Conservation (phyloP, 2,329 filamentous ascomycete species). For the Cryphonectria nitschkei region DNA sequence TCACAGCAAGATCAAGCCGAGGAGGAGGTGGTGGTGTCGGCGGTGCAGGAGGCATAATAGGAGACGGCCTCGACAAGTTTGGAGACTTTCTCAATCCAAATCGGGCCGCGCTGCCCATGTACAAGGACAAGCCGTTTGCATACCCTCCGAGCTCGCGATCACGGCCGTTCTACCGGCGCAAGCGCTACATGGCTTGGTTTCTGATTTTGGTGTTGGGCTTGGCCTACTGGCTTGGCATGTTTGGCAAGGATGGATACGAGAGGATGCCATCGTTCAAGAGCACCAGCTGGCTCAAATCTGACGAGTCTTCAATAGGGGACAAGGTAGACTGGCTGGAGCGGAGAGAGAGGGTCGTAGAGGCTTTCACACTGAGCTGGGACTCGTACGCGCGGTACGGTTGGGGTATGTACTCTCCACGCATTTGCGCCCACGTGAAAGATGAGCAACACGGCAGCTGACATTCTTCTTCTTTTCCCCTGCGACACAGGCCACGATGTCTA, state of each 20-base stretch:
- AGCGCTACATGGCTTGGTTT: conserved; percentile 57
- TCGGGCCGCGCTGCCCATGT: conserved; percentile 76
- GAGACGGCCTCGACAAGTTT: conserved; percentile 64
- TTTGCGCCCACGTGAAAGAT: not conserved
- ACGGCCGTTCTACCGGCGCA: conserved; percentile 65
- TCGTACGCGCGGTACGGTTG: conserved; percentile 91
- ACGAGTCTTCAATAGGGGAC: conserved; percentile 44
- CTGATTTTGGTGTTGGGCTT: conserved; percentile 55
- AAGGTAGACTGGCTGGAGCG: conserved; percentile 75
- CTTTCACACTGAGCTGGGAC: conserved; percentile 90
- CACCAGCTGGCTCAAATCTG: conserved; percentile 63
- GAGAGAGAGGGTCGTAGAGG: conserved; percentile 81
- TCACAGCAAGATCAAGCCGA: conserved; percentile 44
- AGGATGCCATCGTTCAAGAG: conserved; percentile 41
- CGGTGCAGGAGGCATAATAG: conserved; percentile 42
- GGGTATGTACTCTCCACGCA: conserved; percentile 62
- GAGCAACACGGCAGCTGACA: conserved; percentile 35
- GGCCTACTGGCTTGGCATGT: conserved; percentile 73
- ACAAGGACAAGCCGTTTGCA: conserved; percentile 96
- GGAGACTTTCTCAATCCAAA: conserved; percentile 65
- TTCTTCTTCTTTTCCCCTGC: conserved; percentile 21
- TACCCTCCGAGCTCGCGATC: conserved; percentile 64
- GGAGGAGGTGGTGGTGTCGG: conserved; percentile 27
- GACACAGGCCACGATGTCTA: conserved; percentile 78
- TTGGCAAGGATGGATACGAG: conserved; percentile 46